Evolutionary conservation across 164 flowering plant genomes (phyloP), one percentile per base, ranked within the genome.

Genomic region (Amborella trichopoda): DNA sequence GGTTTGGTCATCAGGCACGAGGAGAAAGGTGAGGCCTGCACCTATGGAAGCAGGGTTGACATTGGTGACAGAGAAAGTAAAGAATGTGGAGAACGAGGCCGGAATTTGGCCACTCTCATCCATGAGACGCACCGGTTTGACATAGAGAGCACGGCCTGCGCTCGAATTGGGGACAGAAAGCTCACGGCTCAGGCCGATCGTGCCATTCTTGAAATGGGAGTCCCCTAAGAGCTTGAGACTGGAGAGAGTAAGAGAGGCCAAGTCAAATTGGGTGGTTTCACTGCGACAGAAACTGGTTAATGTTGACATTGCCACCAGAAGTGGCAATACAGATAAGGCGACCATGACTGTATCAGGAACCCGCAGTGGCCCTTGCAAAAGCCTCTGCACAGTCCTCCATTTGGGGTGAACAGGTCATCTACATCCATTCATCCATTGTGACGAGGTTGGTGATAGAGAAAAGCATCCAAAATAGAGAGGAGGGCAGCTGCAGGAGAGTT

Each of bases 31-130:
- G 2, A 81, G 60, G 0, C 94, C 96, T n/a, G 78, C 95, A 49
- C 95, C 99, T 42, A 82, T 75, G 4, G 95, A 84, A 9, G 82
- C 69, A 0, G 96, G 96, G 66, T 86, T 90, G 9, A 86, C 64
- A 33, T 86, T 83, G 1, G 48, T 48, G 40, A 90, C 51, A 10
- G 84, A 71, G 64, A 85, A 78, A n/a, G 96, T 64, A 66, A 90
- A 90, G 76, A 70, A 81, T 0, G 84, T 74, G 13, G 89, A 66
- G 67, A 87, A 87, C 28, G 83, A 77, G 14, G 72, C 67, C 46
- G 67, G 68, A 21, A 28, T 20, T 2, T 17, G 52, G 19, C 38
- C 41, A 0, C 55, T 80, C 20, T 74, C 55, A n/a, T 34, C 70
- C 27, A 76, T 71, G 73, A 91, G 75, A 14, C 57, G 58, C 40